phyloP scores from a whole-genome alignment of 129 eudicot species.

The Deinandra increscens region DNA sequence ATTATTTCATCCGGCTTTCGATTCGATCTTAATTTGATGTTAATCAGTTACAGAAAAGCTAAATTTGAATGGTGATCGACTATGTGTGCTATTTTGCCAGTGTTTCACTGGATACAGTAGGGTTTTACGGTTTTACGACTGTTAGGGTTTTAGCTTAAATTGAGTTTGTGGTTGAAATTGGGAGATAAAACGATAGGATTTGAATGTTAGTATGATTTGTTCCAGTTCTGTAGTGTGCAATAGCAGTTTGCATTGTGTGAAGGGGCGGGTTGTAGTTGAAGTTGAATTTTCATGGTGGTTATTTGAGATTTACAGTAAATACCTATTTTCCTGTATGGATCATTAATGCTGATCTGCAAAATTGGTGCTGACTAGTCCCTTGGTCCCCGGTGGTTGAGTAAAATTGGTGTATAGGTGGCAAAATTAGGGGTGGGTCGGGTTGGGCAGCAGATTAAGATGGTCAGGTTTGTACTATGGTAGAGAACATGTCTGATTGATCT shows the following conservation, averaged over 20 bases:
- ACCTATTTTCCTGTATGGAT: neutral
- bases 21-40: conserved; percentile 9
- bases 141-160: conserved; percentile 1
- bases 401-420: neutral
- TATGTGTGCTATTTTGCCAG: neutral
- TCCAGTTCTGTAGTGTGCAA: neutral
- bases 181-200: neutral
- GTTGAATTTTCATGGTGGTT: neutral
- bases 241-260: neutral
- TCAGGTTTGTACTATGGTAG: neutral
- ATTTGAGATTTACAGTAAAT: neutral
- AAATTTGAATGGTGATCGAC: neutral
- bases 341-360: too few relatives aligned
- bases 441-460: neutral
- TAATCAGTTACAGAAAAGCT: conserved; percentile 1
- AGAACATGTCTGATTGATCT: neutral
- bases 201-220: neutral
- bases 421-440: neutral
- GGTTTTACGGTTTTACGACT: neutral
- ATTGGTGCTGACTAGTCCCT: neutral
- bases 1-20: neutral
- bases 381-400: neutral
- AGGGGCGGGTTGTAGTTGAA: neutral
- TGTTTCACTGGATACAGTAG: neutral
- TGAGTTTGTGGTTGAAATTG: neutral